phyloP scores from a whole-genome alignment of 2,329 filamentous ascomycete species.

The Westerdykella aurantiaca region DNA sequence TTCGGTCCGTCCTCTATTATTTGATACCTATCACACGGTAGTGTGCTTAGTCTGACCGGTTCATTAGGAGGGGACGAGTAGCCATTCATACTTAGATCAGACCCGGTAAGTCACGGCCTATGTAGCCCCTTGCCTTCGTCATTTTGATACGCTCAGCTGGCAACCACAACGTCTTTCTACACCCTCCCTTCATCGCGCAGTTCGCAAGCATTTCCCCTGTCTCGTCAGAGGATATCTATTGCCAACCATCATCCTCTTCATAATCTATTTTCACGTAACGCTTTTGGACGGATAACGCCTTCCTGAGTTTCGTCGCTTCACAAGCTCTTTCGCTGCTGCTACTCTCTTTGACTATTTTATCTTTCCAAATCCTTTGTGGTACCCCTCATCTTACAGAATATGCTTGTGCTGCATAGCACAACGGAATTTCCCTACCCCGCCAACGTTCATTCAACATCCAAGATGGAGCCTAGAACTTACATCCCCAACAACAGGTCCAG shows the following conservation, averaged over 20 bases:
- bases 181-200: neutral
- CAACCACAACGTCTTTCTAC: neutral
- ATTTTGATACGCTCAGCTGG: neutral
- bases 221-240: neutral
- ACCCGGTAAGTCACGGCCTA: neutral
- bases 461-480: constrained; percentile 25
- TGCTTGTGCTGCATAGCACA: too few species aligned
- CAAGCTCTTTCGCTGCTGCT: too few species aligned
- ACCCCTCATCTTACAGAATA: too few species aligned
- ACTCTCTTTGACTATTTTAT: too few species aligned
- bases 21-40: neutral
- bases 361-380: too few species aligned
- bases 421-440: too few species aligned
- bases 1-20: neutral
- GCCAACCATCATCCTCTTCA: neutral
- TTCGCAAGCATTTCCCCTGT: neutral
- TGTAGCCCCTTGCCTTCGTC: neutral
- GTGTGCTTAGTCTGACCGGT: neutral
- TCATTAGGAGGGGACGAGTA: neutral
- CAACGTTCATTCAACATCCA: neutral
- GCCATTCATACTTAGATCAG: neutral
- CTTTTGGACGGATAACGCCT: neutral
- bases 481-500: constrained; percentile 16
- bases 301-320: neutral
- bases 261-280: neutral